Evolutionary conservation across 192 early-diverging fungal genomes (phyloP).

Genomic region (Paraglomus occultum): DNA sequence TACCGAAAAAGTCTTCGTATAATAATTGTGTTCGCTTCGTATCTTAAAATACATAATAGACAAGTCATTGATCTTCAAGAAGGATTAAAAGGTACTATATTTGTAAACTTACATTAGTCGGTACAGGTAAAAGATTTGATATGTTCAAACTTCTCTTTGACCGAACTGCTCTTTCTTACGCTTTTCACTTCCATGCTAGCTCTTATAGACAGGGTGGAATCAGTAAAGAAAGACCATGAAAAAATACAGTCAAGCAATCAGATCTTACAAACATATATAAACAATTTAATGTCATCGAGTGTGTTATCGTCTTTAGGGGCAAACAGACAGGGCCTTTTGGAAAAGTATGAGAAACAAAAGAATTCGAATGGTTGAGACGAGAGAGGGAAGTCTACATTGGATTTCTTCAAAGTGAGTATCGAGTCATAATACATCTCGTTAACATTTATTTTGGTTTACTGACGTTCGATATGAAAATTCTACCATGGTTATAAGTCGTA

Average conservation of each 20-base stretch:
- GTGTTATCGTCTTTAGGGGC: conserved; percentile 18
- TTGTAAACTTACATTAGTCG: neutral
- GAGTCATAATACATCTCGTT: no score
- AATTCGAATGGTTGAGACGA: no score
- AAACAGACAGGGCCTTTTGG: no score
- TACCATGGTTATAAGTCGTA: no score
- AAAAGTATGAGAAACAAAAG: no score
- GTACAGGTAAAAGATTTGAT: neutral
- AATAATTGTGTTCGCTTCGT: neutral
- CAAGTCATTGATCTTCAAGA: conserved; percentile 27
- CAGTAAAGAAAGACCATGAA: conserved; percentile 27
- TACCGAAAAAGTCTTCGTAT: neutral
- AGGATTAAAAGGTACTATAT: conserved; percentile 30
- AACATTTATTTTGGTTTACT: no score
- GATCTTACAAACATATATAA: conserved; percentile 30
- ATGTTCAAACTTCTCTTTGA: neutral
- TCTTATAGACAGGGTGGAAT: conserved; percentile 14
- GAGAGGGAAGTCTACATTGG: no score
- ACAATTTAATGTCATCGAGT: conserved; percentile 29
- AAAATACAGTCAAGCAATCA: conserved; percentile 30
- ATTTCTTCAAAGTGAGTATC: no score
- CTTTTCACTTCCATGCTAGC: neutral
- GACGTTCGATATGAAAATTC: no score
- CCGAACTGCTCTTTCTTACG: neutral
- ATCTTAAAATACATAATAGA: neutral